phyloP scores from a whole-genome alignment of 2,329 filamentous ascomycete genomes.

The Lachnum nothofagi region DNA sequence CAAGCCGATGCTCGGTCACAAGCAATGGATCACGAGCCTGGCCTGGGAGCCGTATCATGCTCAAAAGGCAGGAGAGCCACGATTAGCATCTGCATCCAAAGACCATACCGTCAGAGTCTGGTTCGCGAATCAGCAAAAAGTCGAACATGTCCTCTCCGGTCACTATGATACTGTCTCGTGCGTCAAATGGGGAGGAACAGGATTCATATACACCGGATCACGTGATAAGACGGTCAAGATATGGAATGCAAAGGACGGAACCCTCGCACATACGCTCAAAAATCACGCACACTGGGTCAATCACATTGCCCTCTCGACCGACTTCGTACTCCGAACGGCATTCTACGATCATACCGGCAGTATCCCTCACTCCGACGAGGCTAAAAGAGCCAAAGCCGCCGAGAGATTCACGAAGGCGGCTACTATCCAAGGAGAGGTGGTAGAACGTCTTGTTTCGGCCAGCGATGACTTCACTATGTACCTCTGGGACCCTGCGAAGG shows the following conservation, averaged over 20 bases:
- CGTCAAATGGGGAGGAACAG: conserved; percentile 90
- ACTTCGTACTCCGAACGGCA: conserved; percentile 78
- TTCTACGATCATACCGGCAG: conserved; percentile 79
- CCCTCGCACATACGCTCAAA: conserved; percentile 70
- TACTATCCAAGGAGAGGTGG: conserved; percentile 66
- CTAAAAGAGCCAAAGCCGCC: conserved; percentile 68
- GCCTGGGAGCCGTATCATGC: conserved; percentile 92
- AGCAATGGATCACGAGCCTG: conserved; percentile 81
- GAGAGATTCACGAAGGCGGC: conserved; percentile 82
- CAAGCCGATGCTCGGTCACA: conserved; percentile 70
- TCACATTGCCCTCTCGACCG: conserved; percentile 86
- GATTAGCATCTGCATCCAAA: conserved; percentile 82
- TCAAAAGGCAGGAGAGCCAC: conserved; percentile 66
- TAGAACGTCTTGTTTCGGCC: conserved; percentile 82
- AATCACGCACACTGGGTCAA: conserved; percentile 94
- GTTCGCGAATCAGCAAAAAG: conserved; percentile 71
- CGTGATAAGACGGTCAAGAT: conserved; percentile 91
- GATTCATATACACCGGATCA: conserved; percentile 74
- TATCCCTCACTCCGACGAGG: conserved; percentile 63
- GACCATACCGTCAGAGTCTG: conserved; percentile 85
- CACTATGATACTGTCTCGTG: conserved; percentile 88
- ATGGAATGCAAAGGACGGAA: conserved; percentile 78
- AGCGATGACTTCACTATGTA: conserved; percentile 97
- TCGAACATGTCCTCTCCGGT: conserved; percentile 77
- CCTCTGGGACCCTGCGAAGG: conserved; percentile 78